Base-by-base conservation (phyloP, 2,329 filamentous ascomycete species). In the Beauveria sp. region DNA sequence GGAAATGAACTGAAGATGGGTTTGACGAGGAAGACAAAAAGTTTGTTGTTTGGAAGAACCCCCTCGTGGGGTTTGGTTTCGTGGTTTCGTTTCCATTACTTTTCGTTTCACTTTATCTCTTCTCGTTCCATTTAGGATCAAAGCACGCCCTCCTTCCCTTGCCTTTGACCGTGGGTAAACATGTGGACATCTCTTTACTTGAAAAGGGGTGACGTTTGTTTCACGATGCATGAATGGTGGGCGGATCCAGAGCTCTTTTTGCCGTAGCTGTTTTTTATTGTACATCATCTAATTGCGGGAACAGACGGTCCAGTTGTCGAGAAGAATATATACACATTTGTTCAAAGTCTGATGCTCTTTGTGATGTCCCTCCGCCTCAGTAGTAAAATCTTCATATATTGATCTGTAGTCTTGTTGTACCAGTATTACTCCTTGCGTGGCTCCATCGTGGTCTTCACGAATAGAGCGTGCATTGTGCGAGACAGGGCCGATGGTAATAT, bases 281-380 rank as follows among this genome's bases (percentile, higher is more conserved):
- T 69, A 69, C 65, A 68, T 65, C 65, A 68, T 68, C 64, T 68
- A 68, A 66, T 67, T 65, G 66, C 62, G 61, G 61, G 60, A 63
- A 56, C 57, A 60, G 63, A 61, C 52, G 58, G 49, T 26, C 4
- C n/a, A 45, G 48, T 52, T 34, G 54, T 64, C 49, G 50, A 61
- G 63, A 55, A 55, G 42, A 64, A 65, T 64, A 57, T 53, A 61
- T 62, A 62, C 48, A 56, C 31, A 62, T 59, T 60, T 24, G 34
- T 66, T 64, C 60, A 54, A 28, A 40, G 10, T 16, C 5, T 38
- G 16, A 20, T 42, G 38, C 16, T 51, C 24, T 10, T 34, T 18
- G 56, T 59, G 34, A 49, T 22, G 20, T 45, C 12, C 6, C 9
- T 18, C 16, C 12, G 22, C 22, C 8, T 24, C 6, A 46, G 12